Percentiles rank a stretch among this genome's conserved stretches.
These are phyloP conservation scores for Cyclostephanos invisitatus DNA, from an alignment of 108 stramenopile species.

Conservation along the genomic window DNA sequence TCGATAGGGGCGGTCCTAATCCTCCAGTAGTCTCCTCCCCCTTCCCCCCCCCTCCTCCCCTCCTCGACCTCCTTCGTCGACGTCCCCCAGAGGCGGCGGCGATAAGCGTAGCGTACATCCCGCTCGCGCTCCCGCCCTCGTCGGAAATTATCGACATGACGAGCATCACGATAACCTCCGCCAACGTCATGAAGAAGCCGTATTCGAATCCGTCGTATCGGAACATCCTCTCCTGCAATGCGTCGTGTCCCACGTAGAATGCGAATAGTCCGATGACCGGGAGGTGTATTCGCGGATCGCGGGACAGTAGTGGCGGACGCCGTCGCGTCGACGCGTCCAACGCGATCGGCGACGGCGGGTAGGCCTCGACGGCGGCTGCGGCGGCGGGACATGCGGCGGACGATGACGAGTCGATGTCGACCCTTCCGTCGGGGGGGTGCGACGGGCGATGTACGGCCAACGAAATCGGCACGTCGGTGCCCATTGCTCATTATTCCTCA, in stretches of 20 bases:
- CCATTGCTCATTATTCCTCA: no score
- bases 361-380: background rate
- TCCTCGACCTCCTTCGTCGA: background rate
- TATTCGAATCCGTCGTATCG: constrained; percentile 37
- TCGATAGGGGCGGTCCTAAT: background rate
- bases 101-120: background rate
- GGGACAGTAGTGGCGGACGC: background rate
- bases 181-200: constrained; percentile 50
- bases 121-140: background rate
- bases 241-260: constrained; percentile 49
- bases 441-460: background rate
- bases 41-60: background rate
- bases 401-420: background rate
- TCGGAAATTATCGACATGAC: constrained; percentile 13
- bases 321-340: background rate
- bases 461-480: background rate
- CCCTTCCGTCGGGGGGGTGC: background rate
- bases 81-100: background rate
- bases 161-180: constrained; percentile 42
- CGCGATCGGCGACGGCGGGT: background rate
- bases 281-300: background rate
- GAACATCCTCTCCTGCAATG: constrained; percentile 50
- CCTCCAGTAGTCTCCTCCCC: background rate
- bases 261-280: constrained; percentile 40
- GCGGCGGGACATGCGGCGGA: background rate